These are phyloP conservation scores for Aurantiochytrium sp. DNA, from an alignment of 108 stramenopile species.

Conservation along the genomic window DNA sequence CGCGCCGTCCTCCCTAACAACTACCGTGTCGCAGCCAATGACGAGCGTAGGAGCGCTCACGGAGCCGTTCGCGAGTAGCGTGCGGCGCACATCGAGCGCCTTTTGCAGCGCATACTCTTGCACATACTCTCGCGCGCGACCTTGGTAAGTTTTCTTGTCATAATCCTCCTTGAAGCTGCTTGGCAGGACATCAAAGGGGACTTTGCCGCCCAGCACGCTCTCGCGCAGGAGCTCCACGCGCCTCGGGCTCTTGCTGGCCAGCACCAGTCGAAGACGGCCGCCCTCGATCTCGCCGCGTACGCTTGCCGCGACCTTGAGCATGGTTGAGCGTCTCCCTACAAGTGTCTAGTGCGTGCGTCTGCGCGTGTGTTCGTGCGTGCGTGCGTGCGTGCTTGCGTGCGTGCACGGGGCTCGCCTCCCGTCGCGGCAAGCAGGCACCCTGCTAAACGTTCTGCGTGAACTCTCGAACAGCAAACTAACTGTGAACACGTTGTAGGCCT, in stretches of 20 bases:
- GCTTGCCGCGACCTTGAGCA: not conserved
- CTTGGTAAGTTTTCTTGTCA: not conserved
- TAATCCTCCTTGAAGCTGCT: constrained; percentile 40
- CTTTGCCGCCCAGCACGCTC: not conserved
- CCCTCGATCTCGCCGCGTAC: not conserved
- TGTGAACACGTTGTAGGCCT: too few relatives aligned
- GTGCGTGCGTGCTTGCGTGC: too few relatives aligned
- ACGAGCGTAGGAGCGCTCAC: constrained; percentile 20
- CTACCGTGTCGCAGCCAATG: constrained; percentile 51
- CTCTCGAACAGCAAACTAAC: too few relatives aligned
- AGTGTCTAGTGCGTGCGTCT: not conserved
- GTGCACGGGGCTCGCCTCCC: too few relatives aligned
- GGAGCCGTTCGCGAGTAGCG: not conserved
- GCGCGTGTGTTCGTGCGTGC: not conserved
- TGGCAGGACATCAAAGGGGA: constrained; percentile 1
- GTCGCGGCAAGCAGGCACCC: too few relatives aligned
- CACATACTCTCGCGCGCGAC: constrained; percentile 33
- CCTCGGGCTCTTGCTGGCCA: not conserved
- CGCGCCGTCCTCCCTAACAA: constrained; percentile 29
- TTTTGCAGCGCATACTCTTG: constrained; percentile 29
- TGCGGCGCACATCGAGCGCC: constrained; percentile 19
- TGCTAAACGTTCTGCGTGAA: too few relatives aligned
- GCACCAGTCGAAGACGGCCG: not conserved
- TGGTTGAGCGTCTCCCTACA: not conserved
- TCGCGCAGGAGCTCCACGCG: not conserved